Base-by-base conservation (phyloP, 2,329 filamentous ascomycete species). In the Coniochaeta prunicola region DNA sequence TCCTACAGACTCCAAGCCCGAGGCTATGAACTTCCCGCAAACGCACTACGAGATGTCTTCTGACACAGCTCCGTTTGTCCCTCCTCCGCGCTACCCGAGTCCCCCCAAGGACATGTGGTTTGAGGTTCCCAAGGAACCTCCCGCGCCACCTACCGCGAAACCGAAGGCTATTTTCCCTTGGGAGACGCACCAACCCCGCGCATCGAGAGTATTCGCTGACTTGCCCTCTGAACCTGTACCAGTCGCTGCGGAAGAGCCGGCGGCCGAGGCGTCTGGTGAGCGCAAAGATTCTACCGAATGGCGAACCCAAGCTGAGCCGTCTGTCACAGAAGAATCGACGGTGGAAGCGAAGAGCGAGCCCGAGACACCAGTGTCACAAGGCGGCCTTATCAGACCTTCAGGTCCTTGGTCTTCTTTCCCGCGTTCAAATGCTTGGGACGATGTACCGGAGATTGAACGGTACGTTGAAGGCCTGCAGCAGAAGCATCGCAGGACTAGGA, bases 351-450 rank as follows among this genome's bases (percentile, higher is more conserved):
- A 71, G 63, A 76, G 70, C 64, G 78, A 78, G 60, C 74, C 77
- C 12, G 67, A 68, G 36, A 81, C 82, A 31, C 77, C 81, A 57
- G 70, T 71, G 48, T 81, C 80, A 78, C 81, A 50, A 28, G 78
- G 75, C 30, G 74, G 80, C 60, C 73, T 73, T 50, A 65, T 77
- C 59, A 75, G 73, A 24, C 69, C 79, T 38, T 75, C 82, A 55
- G 80, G 87, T 66, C 81, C 86, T 21, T 96, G 90, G 90, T 82
- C 85, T 62, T 80, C 80, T 53, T 96, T 89, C 70, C 79, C 84
- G n/a, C 82, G 86, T 53, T 84, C 80, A 56, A 99, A 97, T 72
- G 92, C 91, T 17, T 99, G 94, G 94, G 94, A 99, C 67, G 90
- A 91, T 57, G 83, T 96, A 57, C 90, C 90, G 13, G 89, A 91